Evolutionary conservation across 192 early-diverging fungal genomes (phyloP), one percentile per base, ranked within the genome.

Genomic region (Lunasporangiospora selenospora): DNA sequence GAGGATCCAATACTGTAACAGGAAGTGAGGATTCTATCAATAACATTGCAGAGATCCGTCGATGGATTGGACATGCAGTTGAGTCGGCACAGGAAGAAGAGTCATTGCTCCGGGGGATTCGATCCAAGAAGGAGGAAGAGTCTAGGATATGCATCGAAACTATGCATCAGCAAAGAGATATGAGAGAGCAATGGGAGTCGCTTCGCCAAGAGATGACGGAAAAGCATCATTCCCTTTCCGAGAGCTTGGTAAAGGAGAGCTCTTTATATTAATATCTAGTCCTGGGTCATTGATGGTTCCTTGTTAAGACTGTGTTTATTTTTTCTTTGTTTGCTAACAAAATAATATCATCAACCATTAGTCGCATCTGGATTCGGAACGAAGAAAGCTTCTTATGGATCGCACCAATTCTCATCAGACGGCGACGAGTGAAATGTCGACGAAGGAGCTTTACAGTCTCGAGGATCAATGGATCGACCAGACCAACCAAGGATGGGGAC

Each of bases 241-340:
- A 24, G 34, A 61, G 63, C 2, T 21, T 63, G 60, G 69, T 73
- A 63, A n/a, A n/a, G n/a, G n/a, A n/a, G n/a, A n/a, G n/a, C n/a
- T n/a, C n/a, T n/a, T n/a, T n/a, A n/a, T n/a, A n/a, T n/a, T n/a
- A n/a, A n/a, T n/a, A n/a, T n/a, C n/a, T n/a, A n/a, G n/a, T n/a
- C n/a, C n/a, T n/a, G n/a, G n/a, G n/a, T n/a, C n/a, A n/a, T n/a
- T n/a, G n/a, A n/a, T n/a, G n/a, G n/a, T n/a, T n/a, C n/a, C n/a
- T n/a, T n/a, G n/a, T n/a, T n/a, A n/a, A n/a, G n/a, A n/a, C n/a
- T n/a, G n/a, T n/a, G n/a, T n/a, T n/a, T n/a, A n/a, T n/a, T n/a
- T n/a, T n/a, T n/a, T n/a, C n/a, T n/a, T n/a, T n/a, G n/a, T n/a
- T n/a, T n/a, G n/a, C n/a, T n/a, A n/a, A n/a, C n/a, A n/a, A n/a